Base-by-base conservation (phyloP, 176 grass and related monocot species). In the Oryza longistaminata region DNA sequence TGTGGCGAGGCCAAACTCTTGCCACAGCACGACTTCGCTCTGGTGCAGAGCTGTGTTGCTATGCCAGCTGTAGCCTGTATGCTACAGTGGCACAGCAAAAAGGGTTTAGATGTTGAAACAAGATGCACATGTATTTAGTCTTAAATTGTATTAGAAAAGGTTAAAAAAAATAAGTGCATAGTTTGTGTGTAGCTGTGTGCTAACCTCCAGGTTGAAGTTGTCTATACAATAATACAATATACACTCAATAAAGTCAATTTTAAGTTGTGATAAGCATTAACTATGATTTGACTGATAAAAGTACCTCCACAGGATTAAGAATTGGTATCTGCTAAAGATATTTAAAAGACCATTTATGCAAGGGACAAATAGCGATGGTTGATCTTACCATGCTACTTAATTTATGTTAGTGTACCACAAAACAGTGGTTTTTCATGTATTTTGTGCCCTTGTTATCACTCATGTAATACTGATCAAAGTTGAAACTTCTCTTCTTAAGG, bases 401-500 rank as follows among this genome's bases (percentile, higher is more conserved):
- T 77, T 5, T 82, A 42, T 19, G 33, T 31, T 85, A n/a, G 39
- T 62, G 16, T 85, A 26, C 27, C 37, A 55, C 37, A 70, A 67
- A 80, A 48, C 33, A 39, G 24, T 53, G 8, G 2, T 5, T 72
- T 33, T 72, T 55, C 43, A 40, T 24, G 60, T n/a, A 83, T n/a
- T 50, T 24, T 43, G 31, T 61, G 9, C 24, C 16, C 27, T 67
- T 25, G 12, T 73, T 77, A 81, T 60, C 52, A 46, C 5, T 14
- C 43, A 69, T 87, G 22, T 80, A 75, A 69, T 76, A 80, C 39
- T 86, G 79, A 64, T 80, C 81, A 52, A 27, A 27, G 8, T 33
- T 79, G 65, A 86, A 76, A 66, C 34, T 71, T 37, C 58, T 71
- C 16, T 44, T 70, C 68, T 76, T 89, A 75, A 98, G 96, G 91